Evolutionary conservation across 139 green algal species (phyloP).

Genomic region (Yamagishiella unicocca): DNA sequence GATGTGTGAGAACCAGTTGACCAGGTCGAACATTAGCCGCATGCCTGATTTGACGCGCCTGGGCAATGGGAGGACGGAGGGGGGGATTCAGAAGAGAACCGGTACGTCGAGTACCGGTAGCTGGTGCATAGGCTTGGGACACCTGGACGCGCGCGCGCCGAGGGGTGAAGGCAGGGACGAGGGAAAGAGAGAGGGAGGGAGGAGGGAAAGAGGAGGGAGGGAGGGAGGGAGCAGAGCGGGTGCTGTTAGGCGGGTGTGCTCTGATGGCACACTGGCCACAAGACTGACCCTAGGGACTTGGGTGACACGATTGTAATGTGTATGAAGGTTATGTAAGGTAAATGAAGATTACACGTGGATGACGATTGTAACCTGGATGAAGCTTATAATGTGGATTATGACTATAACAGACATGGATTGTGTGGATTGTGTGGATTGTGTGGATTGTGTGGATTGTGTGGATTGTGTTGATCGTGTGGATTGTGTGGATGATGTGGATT

Average conservation of each 20-base stretch:
- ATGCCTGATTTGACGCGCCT: conserved; percentile 36
- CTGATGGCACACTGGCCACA: no score
- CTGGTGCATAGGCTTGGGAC: neutral
- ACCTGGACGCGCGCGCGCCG: no score
- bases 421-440: no score
- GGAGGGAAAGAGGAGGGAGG: neutral
- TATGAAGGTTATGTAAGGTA: no score
- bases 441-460: neutral
- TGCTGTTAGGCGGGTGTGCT: no score
- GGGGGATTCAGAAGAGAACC: neutral
- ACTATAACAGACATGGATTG: no score
- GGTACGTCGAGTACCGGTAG: neutral
- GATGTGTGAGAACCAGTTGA: conserved; percentile 44
- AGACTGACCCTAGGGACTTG: no score
- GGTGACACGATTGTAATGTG: no score
- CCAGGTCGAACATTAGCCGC: neutral
- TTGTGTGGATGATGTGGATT: neutral
- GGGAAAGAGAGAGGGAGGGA: neutral
- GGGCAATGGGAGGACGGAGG: neutral
- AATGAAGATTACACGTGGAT: no score
- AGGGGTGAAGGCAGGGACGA: no score
- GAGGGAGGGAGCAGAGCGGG: neutral
- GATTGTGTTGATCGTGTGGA: neutral
- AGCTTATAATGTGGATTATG: no score
- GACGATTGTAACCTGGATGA: no score